Evolutionary conservation across 2,329 filamentous ascomycete genomes (phyloP), one percentile per base, ranked within the genome.

Genomic region (Gremmenia infestans): DNA sequence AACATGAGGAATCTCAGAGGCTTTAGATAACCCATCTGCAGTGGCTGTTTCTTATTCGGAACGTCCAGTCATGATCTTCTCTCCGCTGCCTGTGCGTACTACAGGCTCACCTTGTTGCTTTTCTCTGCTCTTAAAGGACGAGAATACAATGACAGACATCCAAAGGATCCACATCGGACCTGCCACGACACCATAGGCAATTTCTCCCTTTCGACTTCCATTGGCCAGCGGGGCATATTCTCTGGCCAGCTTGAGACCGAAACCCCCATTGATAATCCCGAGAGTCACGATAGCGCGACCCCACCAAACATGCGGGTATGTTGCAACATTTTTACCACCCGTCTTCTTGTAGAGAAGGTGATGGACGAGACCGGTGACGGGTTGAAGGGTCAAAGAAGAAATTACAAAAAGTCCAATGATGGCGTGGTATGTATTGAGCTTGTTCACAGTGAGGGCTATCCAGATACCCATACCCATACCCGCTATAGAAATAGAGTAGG

Each of bases 251-350:
- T 76, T 60, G 22, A 87, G 71, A 5, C 84, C 84, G 8, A 87
- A 70, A 0, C 83, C 84, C 54, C 84, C 85, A 64, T 87, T 87
- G 64, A 87, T 69, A 51, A 87, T 76, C 36, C 82, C 84, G 5
- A 86, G 66, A 28, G 80, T 63, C 59, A 87, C 78, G 49, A 86
- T 69, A 0, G 72, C 64, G 19, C 84, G 77, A 17, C 84, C 85
- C 66, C 77, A 84, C 81, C 81, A 87, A 58, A 86, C 78, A 65
- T 88, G 65, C 22, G 62, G 59, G 81, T 25, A 73, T 65, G 63
- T 85, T 67, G 65, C 81, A 81, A 57, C 81, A 64, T 57, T 74
- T 7, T 23, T 78, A 75, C 52, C 80, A 77, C 65, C 64, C 6
- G 15, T 25, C 4, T 53, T 39, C 56, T 77, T 65, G 67, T 75